Evolutionary conservation across 495 filamentous ascomycete species (phyloP), one percentile per base, ranked within the genome.

Genomic region (Podospora appendiculata): DNA sequence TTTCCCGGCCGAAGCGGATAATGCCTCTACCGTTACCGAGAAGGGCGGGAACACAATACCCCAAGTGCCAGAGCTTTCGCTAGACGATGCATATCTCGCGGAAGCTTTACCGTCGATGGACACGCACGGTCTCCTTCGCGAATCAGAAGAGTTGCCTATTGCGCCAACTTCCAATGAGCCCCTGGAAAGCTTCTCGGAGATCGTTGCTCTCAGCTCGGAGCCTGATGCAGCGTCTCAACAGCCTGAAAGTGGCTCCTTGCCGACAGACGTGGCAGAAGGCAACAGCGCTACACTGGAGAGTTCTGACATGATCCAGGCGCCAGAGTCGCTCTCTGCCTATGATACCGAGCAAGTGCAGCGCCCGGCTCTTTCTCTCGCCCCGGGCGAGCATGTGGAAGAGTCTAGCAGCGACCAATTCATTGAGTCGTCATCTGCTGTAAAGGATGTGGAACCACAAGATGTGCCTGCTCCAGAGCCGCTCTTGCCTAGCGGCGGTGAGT

Each of bases 361-460:
- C 8, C 41, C 13, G 17, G 6, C 49, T 25, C 39, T 36, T 45
- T 45, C 46, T 41, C 38, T 16, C 9, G 35, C n/a, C 46, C 12
- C 14, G 33, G 32, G 39, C 16, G 46, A 48, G 14, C 16, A 33
- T 32, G 50, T 56, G 50, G 46, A 59, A 16, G 41, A 53, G 43
- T 14, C 43, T 35, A 47, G 32, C 36, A 33, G 32, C 6, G 36
- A 38, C 36, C 32, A 48, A 16, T 41, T 41, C 13, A 33, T 11
- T 4, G 34, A 46, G 25, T 25, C 25, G 44, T 38, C 54, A 17
- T 41, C 54, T 16, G 35, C 32, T 19, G 46, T 25, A 8, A 41
- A 51, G 51, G 48, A 60, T 51, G 55, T 57, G 53, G 59, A 47
- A 51, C 51, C 59, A 53, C 51, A 44, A n/a, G 41, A 47, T 35